Evolutionary conservation across 2,329 filamentous ascomycete species (phyloP), one percentile per base, ranked within the genome.

Genomic region (Cladophialophora yegresii): DNA sequence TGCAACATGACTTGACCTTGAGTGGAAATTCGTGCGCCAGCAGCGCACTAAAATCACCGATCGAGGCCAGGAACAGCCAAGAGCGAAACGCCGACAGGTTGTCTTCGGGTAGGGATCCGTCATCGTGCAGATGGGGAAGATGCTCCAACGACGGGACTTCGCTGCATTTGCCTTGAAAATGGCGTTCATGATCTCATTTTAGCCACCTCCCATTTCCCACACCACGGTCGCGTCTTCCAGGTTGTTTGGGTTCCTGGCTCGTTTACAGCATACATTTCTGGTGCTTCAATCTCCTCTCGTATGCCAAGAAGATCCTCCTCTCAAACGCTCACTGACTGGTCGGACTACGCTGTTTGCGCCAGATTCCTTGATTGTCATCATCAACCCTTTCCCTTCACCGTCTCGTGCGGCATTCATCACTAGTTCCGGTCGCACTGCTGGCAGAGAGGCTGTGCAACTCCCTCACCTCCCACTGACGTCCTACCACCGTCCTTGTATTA

Each of bases 291-390:
- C 1, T 50, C 47, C 22, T 20, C 13, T 50, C 22, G 51, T 30
- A 54, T 54, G 51, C 51, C 51, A 30, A 54, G 51, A 50, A 28
- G 51, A 54, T 33, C 5, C 26, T 32, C 40, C 40, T 45, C 13
- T 49, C 22, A 23, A 10, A 36, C 55, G 22, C 30, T 23, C 45
- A 43, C 32, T 58, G 45, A 59, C 45, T 59, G 57, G 57, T n/a
- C n/a, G 47, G 13, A 30, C 20, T 13, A 6, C 20, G 12, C 49
- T 50, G 45, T n/a, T 51, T 28, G 33, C 36, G 57, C 57, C 57
- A 45, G 32, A 53, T 51, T 59, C 57, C 57, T 32, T 50, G 57
- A 51, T 59, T 59, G n/a, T 7, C 57, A 40, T 59, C 57, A 53
- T 49, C 40, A 13, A n/a, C n/a, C 36, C 36, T n/a, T 28, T 56